Evolutionary conservation across 176 grass and related monocot species (phyloP), one percentile per base, ranked within the genome.

Genomic region (Areca catechu): DNA sequence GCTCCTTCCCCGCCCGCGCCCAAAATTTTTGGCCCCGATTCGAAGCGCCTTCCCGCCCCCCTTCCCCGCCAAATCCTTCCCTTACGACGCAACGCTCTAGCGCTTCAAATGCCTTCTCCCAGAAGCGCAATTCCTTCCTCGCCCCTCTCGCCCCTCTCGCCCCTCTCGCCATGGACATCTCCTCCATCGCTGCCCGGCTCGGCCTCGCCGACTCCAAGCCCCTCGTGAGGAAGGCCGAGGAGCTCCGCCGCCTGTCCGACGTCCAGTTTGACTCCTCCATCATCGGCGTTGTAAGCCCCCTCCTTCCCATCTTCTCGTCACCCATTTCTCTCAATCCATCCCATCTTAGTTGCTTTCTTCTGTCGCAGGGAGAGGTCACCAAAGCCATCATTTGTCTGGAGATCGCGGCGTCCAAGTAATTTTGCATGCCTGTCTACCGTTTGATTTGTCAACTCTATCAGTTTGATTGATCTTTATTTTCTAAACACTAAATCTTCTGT

Each of bases 321-420:
- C 48, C 49, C 21, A 16, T 20, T 47, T 51, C 48, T 55, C 5
- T 56, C 20, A 24, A 20, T 20, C 27, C 4, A 21, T 24, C 22
- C 15, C 10, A 22, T 29, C 56, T 51, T 48, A 16, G 2, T 50
- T 3, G 0, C 22, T 50, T 3, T 7, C 20, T 57, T 24, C 22
- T 47, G 15, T 56, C 27, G 62, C 63, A 98, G 93, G 93, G 93
- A 2, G 93, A 98, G 75, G 81, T 98, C 19, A 85, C 83, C 81
- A 98, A 98, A 61, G 87, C 87, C 51, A 92, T 98, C 76, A 91
- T 98, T 73, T 92, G 87, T 37, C 56, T 98, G 22, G 93, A 98
- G 80, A 87, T 88, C 50, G 93, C 87, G 0, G 87, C 93, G 12
- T 77, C 87, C 56, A 98, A 80, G 93, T 98, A 29, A 29, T 29